Conservation (phyloP, 352 stramenopile genomes). For the Pythium rishiriense region DNA sequence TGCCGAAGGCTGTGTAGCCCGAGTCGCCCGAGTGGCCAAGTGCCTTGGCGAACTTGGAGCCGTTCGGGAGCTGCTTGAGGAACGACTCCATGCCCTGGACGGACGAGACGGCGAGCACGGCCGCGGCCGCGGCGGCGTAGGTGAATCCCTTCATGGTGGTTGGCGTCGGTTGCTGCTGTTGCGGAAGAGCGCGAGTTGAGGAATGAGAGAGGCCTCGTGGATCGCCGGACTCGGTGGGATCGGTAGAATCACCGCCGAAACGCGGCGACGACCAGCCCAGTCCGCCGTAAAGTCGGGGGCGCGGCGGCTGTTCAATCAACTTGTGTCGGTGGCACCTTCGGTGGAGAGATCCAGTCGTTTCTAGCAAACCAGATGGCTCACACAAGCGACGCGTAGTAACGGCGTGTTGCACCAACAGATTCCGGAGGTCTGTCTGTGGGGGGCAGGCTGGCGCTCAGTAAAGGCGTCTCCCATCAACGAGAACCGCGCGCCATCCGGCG, state of each 20-base stretch:
- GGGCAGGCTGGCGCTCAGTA: background rate
- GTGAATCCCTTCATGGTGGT: constrained; percentile 20
- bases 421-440: constrained; percentile 1
- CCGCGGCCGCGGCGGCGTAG: constrained; percentile 30
- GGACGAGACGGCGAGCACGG: constrained; percentile 75
- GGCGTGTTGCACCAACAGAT: background rate
- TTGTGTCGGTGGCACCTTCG: background rate
- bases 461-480: background rate
- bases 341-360: constrained; percentile 7
- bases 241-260: constrained; percentile 5
- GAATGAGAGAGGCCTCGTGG: constrained; percentile 11
- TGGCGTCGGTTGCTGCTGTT: background rate
- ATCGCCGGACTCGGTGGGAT: background rate
- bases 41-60: constrained; percentile 17
- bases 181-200: constrained; percentile 10
- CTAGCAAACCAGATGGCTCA: background rate
- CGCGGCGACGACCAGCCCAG: background rate
- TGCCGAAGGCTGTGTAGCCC: constrained; percentile 25
- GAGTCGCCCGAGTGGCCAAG: constrained; percentile 12
- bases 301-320: background rate
- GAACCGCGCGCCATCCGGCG: background rate
- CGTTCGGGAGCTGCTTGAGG: constrained; percentile 29
- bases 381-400: background rate
- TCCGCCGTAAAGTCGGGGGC: background rate
- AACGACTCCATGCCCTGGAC: constrained; percentile 52